Base-by-base conservation (phyloP, 345 rosid species). In the Geranium rotundifolium region DNA sequence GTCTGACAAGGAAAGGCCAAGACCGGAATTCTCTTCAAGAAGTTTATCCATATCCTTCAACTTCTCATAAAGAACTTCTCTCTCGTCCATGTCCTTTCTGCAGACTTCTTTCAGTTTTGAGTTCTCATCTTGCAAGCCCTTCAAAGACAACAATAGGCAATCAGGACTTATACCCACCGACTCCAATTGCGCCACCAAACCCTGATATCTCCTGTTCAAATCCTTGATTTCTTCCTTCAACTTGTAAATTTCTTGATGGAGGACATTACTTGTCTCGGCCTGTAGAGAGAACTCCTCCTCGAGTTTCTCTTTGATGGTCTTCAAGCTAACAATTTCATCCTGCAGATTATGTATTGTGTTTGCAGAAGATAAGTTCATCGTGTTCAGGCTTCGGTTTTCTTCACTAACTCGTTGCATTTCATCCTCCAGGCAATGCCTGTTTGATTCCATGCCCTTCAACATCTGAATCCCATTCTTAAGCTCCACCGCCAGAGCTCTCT, bases 1-100 rank as follows among this genome's bases (percentile, higher is more conserved):
- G 77, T 88, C 96, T 50, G 85, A 77, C 62, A 90, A 78, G 30
- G 87, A 79, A 56, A 75, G 82, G 80, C 84, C 89, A 72, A 93
- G 60, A 66, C 69, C 69, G 55, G 70, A 76, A 72, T 89, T 92
- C 72, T 76, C 80, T 79, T 80, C 80, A 54, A 75, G 63, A 65
- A 85, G 72, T 57, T 52, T 31, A 72, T 81, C 84, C 84, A 82
- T 79, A 27, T 73, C 75, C 63, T 62, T 75, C 78, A 89, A 65
- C 80, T 87, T 89, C 70, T 73, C 80, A 29, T 57, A 59, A 57
- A 81, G 78, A 75, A 61, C 63, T 69, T 72, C 75, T 56, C 58
- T 82, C 78, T 90, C 87, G 31, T 66, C 73, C 70, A 64, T 73
- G 19, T 79, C 81, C 58, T 63, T 71, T 59, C 80, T 69, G 57